Percentiles rank a stretch among this genome's conserved stretches.
Evolutionary conservation across 768 basidiomycete species (phyloP).

Genomic region (Tephrocybe sp.): DNA sequence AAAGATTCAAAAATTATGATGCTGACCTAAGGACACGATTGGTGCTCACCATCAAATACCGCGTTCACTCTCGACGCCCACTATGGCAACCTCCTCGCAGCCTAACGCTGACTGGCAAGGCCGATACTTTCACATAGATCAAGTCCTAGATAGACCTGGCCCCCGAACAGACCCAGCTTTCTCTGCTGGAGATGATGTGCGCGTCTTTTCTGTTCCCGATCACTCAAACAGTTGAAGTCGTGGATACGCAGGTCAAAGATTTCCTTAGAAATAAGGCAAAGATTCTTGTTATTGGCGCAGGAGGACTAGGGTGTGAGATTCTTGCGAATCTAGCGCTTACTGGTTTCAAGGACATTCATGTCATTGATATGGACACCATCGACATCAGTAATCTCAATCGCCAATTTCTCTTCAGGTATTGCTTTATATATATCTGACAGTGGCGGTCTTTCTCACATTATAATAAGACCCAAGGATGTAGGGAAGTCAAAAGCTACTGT

Average conservation of each 20-base stretch:
- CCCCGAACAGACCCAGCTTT: slow-evolving; percentile 87
- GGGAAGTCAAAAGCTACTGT: slow-evolving; percentile 91
- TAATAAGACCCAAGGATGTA: slow-evolving; percentile 79
- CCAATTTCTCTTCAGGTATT: slow-evolving; percentile 94
- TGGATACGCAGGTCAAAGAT: slow-evolving; percentile 65
- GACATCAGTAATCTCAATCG: slow-evolving; percentile 98
- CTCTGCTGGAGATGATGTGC: slow-evolving; percentile 75
- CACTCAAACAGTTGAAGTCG: not conserved
- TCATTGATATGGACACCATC: slow-evolving; percentile 99
- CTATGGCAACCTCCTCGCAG: slow-evolving; percentile 9
- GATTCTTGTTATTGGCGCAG: slow-evolving; percentile 96
- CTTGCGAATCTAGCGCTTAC: slow-evolving; percentile 93
- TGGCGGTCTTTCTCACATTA: slow-evolving; percentile 2
- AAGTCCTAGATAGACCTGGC: slow-evolving; percentile 81
- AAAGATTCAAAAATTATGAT: slow-evolving; percentile 17
- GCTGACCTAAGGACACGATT: slow-evolving; percentile 22
- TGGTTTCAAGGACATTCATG: slow-evolving; percentile 98
- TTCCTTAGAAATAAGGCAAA: slow-evolving; percentile 84
- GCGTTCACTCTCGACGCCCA: not conserved
- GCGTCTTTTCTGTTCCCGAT: slow-evolving; percentile 17
- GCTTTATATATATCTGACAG: slow-evolving; percentile 5
- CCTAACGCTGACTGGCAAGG: slow-evolving; percentile 44
- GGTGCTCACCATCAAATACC: not conserved
- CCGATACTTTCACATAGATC: slow-evolving; percentile 82
- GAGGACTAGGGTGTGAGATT: slow-evolving; percentile 96